Percentiles rank a stretch among this genome's conserved stretches.
phyloP scores from a whole-genome alignment of 1,284 basidiomycete genomes.

The Baeospora myosura region DNA sequence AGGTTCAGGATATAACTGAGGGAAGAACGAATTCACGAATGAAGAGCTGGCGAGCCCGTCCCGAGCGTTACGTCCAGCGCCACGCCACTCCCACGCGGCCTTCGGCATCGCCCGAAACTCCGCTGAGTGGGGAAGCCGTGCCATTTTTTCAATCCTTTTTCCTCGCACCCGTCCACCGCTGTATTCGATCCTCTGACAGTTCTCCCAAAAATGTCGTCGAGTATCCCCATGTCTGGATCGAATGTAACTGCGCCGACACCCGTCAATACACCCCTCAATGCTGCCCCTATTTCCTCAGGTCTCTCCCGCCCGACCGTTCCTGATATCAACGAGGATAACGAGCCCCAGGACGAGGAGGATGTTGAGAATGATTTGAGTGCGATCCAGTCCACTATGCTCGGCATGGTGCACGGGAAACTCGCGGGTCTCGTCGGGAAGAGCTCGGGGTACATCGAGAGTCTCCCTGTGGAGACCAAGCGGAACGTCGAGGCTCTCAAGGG shows the following conservation, averaged over 20 bases:
- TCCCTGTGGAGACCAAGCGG: conserved; percentile 78
- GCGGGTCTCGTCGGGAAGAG: conserved; percentile 68
- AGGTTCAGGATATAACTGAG: too few species aligned
- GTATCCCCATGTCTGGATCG: conserved; percentile 34
- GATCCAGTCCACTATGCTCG: conserved; percentile 46
- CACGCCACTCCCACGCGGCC: too few species aligned
- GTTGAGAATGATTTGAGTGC: conserved; percentile 28
- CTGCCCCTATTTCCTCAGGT: conserved; percentile 59
- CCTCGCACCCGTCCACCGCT: too few species aligned
- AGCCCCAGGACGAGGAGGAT: conserved; percentile 45
- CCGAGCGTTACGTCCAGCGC: too few species aligned
- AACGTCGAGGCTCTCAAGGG: conserved; percentile 92
- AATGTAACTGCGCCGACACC: conserved; percentile 68
- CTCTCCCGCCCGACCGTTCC: conserved; percentile 65
- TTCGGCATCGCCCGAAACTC: too few species aligned
- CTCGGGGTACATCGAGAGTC: conserved; percentile 82
- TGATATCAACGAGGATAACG: conserved; percentile 62
- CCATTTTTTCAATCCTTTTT: too few species aligned
- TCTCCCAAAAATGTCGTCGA: conserved; percentile 47
- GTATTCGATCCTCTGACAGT: too few species aligned
- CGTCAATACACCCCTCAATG: conserved; percentile 73
- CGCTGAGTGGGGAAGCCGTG: too few species aligned
- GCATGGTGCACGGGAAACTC: conserved; percentile 60
- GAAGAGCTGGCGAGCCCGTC: too few species aligned
- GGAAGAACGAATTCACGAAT: too few species aligned